These are phyloP conservation scores for Alternaria tenuissima DNA, from an alignment of 2,329 filamentous ascomycete genomes.

Conservation along the genomic window DNA sequence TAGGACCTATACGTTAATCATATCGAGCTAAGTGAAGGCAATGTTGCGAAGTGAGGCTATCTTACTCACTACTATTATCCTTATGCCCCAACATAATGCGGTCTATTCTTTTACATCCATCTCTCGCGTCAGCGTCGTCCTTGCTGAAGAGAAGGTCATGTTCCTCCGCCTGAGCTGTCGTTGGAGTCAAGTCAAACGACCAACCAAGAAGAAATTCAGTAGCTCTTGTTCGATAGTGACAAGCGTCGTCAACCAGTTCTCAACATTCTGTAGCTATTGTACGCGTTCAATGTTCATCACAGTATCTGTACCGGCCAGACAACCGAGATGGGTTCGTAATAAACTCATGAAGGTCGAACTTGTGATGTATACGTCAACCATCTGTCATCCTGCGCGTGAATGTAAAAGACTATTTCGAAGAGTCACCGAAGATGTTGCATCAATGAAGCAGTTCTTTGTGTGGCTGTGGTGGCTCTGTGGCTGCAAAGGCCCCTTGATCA, in stretches of 20 bases:
- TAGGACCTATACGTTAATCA: background rate
- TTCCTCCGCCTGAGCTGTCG: background rate
- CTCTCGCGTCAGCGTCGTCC: background rate
- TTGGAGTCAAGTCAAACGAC: background rate
- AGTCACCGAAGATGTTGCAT: background rate
- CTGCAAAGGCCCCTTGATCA: conserved; percentile 2
- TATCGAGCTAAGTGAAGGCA: background rate
- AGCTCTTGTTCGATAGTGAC: background rate
- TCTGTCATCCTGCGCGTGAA: background rate
- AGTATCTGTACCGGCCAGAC: background rate
- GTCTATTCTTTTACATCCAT: background rate
- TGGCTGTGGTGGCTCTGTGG: background rate
- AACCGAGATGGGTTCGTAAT: background rate
- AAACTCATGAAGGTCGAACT: background rate
- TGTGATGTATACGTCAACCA: background rate
- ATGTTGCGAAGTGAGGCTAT: background rate
- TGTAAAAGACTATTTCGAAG: background rate
- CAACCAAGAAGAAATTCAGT: background rate
- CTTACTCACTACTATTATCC: background rate
- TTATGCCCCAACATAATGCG: background rate
- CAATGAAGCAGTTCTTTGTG: background rate
- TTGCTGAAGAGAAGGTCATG: background rate
- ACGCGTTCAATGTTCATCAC: background rate
- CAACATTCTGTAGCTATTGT: background rate
- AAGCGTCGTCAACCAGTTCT: background rate